Base-by-base conservation (phyloP, 108 stramenopile species). In the Cyclotella cryptica region DNA sequence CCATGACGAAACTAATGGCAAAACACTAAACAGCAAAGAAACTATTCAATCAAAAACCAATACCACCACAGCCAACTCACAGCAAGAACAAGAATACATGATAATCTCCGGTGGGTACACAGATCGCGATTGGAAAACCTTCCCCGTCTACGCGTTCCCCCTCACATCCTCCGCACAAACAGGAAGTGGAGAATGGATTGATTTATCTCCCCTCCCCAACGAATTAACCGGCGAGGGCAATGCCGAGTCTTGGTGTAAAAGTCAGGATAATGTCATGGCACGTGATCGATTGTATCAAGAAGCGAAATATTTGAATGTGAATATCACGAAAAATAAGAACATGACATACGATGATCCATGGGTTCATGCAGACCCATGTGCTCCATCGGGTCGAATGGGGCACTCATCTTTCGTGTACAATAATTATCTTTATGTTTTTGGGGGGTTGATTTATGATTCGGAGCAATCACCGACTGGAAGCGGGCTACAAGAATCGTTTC, bases 121-220 rank as follows among this genome's bases (percentile, higher is more conserved):
- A 2, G 83, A 83, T 53, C 75, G 68, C 39, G 86, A 87, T 41
- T 87, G 86, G 86, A 74, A 59, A 27, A 77, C 66, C 9, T 87
- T 87, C 29, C 86, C 86, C n/a, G 86, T 87, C 6, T 87, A 81
- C 49, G 83, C 86, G 5, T 87, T 80, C 53, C 79, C 84, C 45
- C 76, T 87, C 24, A 69, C 83, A 13, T 80, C 59, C n/a, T 60
- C 82, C 53, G 70, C 64, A 18, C 29, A 17, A 5, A 65, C 72
- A 7, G 49, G 40, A 1, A 55, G 54, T 1, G 81, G 77, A 8
- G 24, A 78, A 43, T 85, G 80, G 85, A 73, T 78, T 19, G 81
- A 82, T 41, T 63, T 85, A 27, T 66, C 77, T 15, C 72, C 81
- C 13, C 21, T 69, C 18, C 55, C 46, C 42, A 28, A 29, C 8